These are phyloP conservation scores for Reticulascus tulasneorum DNA, from an alignment of 2,329 filamentous ascomycete species.

Conservation along the genomic window DNA sequence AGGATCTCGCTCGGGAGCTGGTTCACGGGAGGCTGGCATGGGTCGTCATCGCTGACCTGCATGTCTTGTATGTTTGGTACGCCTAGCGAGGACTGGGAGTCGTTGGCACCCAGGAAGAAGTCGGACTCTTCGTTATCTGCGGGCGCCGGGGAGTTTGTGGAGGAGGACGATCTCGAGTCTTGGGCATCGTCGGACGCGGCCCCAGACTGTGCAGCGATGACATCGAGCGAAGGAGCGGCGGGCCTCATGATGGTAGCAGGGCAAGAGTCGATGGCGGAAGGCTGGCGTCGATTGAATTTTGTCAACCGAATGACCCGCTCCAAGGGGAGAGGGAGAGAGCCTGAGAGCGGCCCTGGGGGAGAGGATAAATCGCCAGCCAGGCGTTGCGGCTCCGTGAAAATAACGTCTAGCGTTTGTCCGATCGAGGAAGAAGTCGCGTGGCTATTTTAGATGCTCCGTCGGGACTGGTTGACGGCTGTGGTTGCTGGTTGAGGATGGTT, in stretches of 20 bases:
- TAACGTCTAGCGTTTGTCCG: too few relatives aligned
- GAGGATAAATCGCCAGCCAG: too few relatives aligned
- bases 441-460: too few relatives aligned
- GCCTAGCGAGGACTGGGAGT: constrained; percentile 88
- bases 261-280: too few relatives aligned
- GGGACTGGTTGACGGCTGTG: too few relatives aligned
- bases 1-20: constrained; percentile 90
- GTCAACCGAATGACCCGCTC: too few relatives aligned
- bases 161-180: constrained; percentile 59
- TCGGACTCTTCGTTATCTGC: constrained; percentile 89
- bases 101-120: constrained; percentile 84
- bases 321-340: too few relatives aligned
- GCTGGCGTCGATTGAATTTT: too few relatives aligned
- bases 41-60: constrained; percentile 62
- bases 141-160: constrained; percentile 70
- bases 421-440: too few relatives aligned
- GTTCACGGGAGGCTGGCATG: constrained; percentile 73
- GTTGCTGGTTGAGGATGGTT: constrained; percentile 1
- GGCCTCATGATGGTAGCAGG: constrained; percentile 22
- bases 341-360: too few relatives aligned
- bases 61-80: constrained; percentile 73
- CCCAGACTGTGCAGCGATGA: constrained; percentile 18
- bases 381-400: too few relatives aligned
- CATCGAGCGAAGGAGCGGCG: constrained; percentile 22
- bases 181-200: constrained; percentile 34